A percentile compares a stretch with the other conserved stretches of the same genome.
Evolutionary conservation across 1,284 basidiomycete species (phyloP).

Genomic region (Ceratobasidium sp.): DNA sequence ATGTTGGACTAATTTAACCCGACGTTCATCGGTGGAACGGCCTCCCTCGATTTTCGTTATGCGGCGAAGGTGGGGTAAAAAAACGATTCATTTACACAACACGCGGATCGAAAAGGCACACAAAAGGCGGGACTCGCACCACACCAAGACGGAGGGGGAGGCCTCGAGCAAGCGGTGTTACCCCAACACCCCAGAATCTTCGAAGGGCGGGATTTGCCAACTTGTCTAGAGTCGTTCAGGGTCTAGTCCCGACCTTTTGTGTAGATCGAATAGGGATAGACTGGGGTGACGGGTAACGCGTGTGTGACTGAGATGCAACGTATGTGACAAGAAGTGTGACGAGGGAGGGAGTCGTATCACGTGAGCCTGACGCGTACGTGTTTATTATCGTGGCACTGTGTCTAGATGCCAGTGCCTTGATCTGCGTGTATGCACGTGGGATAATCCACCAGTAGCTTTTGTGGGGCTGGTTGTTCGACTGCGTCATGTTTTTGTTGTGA

Average conservation of each 20-base stretch:
- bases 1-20: background rate
- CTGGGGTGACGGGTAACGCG: background rate
- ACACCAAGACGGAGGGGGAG: background rate
- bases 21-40: background rate
- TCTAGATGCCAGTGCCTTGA: background rate
- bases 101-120: too few species aligned
- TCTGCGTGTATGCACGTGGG: slow-evolving; percentile 14
- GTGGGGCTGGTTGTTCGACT: background rate
- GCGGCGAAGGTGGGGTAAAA: too few species aligned
- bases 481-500: background rate
- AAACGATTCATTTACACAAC: too few species aligned
- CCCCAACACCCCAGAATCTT: background rate
- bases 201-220: background rate
- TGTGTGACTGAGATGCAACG: too few species aligned
- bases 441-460: background rate
- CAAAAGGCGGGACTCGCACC: background rate
- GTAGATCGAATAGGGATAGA: background rate
- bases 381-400: background rate
- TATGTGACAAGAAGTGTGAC: background rate
- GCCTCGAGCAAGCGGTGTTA: background rate
- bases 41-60: too few species aligned
- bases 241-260: background rate
- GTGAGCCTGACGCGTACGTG: background rate
- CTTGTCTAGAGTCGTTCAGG: background rate
- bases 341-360: background rate